Base-by-base conservation (phyloP, 345 rosid species). In the Geranium brycei region DNA sequence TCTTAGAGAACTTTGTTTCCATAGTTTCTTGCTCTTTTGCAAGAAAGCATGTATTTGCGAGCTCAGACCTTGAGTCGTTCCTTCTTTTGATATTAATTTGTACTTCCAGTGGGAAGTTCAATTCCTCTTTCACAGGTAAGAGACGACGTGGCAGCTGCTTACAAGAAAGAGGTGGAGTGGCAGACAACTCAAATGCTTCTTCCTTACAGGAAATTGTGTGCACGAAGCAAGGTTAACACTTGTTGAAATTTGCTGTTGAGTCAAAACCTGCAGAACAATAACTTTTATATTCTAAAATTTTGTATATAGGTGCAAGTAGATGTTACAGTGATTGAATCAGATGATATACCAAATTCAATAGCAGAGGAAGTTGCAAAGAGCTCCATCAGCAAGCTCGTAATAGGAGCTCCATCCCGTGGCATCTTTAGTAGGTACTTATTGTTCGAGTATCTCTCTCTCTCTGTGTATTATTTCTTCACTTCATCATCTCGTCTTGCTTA, bases 71-170 rank as follows among this genome's bases (percentile, higher is more conserved):
- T 23, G 28, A 23, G 2, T 23, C 2, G 28, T 23, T 13, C 15
- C 15, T 13, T 7, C 53, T 8, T 47, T 15, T 47, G 53, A 47
- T 15, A 3, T 59, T 4, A 17, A 17, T 16, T 60, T 64, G 68
- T 40, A n/a, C 58, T 59, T 64, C 19, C 73, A 66, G 74, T 66
- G 69, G 74, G 75, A 59, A 71, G 62, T 62, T 31, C 14, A 30
- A 71, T 87, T 71, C 87, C 96, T 12, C 53, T 92, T 68, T 67
- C 91, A 67, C 85, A 87, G 81, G 85, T 84, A 62, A 82, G 91
- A 40, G 87, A 89, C 0, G 95, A 87, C 40, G 81, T 89, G 41
- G 91, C 85, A 12, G 69, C 78, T 70, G 95, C 95, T 61, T 89
- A 87, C 65, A 89, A 31, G 82, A 77, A 87, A 78, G 96, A 92